Percentiles rank a stretch among this genome's conserved stretches.
Conservation (phyloP, 1,284 basidiomycete species). For the Inonotus obliquus region DNA sequence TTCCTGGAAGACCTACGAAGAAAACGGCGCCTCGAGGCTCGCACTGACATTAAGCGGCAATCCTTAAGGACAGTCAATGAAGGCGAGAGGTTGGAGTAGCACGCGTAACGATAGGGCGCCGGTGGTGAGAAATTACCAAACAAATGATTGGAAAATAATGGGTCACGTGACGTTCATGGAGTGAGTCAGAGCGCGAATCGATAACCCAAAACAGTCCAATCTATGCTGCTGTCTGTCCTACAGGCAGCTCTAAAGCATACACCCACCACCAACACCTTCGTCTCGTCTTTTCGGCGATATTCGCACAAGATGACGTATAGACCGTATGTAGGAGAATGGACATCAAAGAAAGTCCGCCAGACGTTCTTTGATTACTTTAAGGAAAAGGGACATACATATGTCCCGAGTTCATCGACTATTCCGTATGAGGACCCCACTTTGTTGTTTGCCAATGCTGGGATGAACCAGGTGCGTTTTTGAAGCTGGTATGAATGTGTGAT, state of each 20-base stretch:
- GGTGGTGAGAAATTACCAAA: neutral
- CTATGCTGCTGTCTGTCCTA: neutral
- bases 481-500: neutral
- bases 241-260: neutral
- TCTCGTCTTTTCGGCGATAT: neutral
- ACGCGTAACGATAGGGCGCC: neutral
- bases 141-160: neutral
- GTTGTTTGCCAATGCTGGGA: slow-evolving; percentile 96
- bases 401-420: slow-evolving; percentile 90
- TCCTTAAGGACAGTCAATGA: too few species aligned
- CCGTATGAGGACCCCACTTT: slow-evolving; percentile 97
- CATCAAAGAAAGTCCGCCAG: slow-evolving; percentile 64
- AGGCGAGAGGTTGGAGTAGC: too few species aligned
- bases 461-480: slow-evolving; percentile 71
- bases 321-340: slow-evolving; percentile 46
- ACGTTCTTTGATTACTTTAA: slow-evolving; percentile 83
- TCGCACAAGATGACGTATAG: slow-evolving; percentile 12
- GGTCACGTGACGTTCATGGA: neutral
- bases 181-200: slow-evolving; percentile 11
- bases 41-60: too few species aligned
- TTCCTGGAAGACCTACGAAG: too few species aligned
- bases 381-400: slow-evolving; percentile 80
- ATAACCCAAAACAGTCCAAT: slow-evolving; percentile 7
- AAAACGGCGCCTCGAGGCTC: too few species aligned
- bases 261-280: neutral